Evolutionary conservation across 1,284 basidiomycete species (phyloP), one percentile per base, ranked within the genome.

Genomic region (Filobasidium uniguttulatum): DNA sequence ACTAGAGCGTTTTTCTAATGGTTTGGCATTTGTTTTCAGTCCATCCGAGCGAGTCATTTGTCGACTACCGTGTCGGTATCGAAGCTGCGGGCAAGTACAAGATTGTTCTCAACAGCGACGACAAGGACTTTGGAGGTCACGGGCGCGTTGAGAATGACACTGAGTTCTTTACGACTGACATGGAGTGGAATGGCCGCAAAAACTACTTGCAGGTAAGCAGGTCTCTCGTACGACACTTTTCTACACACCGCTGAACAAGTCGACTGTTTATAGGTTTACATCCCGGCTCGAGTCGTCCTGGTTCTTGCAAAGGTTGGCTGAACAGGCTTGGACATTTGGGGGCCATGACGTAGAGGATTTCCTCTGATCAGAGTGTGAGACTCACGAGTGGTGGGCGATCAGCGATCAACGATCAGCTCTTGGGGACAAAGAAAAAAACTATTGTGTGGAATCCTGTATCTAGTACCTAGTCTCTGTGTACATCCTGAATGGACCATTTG

Each of bases 31-130:
- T 37, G 25, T 33, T 5, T 41, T 26, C 53, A 69, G 66, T 97
- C 77, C 82, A 94, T 70, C 81, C 86, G 2, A 80, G 76, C 14
- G 71, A 86, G 41, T 90, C 87, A 50, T 98, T 82, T 72, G 81
- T 82, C 37, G 88, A 96, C 68, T 98, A 96, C 70, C 79, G 91
- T 34, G 80, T 97, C 44, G 93, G 93, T 5, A 80, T 93, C 14
- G 83, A 96, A 26, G 76, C 71, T 49, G 71, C 84, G 10, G 93
- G 93, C n/a, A 81, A 88, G 68, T 97, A 97, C 69, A 74, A 71
- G 44, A 76, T 89, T 53, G 72, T 86, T 17, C 71, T 98, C 44
- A 82, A 77, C 57, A 88, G 81, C 56, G 93, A 98, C 66, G 85
- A 91, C 61, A 80, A 80, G 65, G 69, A 73, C 40, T 93, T 87